Evolutionary conservation across 805 yeast species (phyloP).

Genomic region (Metschnikowia sp.): DNA sequence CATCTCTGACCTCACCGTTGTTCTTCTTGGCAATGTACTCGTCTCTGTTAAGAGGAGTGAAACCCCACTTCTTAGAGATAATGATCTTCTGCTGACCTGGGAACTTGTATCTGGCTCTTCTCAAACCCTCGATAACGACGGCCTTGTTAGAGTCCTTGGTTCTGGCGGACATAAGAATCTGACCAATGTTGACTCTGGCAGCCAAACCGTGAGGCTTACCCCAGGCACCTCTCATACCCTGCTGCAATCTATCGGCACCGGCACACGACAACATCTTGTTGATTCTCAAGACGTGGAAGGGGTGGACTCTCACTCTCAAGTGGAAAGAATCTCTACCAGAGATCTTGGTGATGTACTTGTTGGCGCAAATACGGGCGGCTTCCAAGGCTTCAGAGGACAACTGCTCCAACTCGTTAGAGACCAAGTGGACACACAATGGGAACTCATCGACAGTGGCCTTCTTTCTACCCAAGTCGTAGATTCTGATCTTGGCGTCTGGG

Average conservation of each 20-base stretch:
- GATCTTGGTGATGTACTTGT: conserved; percentile 97
- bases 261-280: conserved; percentile 99
- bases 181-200: conserved; percentile 98
- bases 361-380: conserved; percentile 99
- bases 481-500: conserved; percentile 99
- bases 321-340: conserved; percentile 99
- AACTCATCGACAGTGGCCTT: conserved; percentile 99
- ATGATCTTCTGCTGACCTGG: conserved; percentile 99
- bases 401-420: conserved; percentile 99
- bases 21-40: conserved; percentile 93
- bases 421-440: conserved; percentile 99
- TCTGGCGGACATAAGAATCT: conserved; percentile 96
- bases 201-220: conserved; percentile 99
- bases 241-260: conserved; percentile 99
- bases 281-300: conserved; percentile 99
- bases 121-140: conserved; percentile 96
- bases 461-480: conserved; percentile 99
- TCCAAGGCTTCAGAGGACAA: conserved; percentile 99
- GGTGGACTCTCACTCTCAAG: conserved; percentile 99
- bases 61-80: conserved; percentile 99
- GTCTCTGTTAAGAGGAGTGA: conserved; percentile 98
- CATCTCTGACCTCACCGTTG: conserved; percentile 98
- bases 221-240: conserved; percentile 99
- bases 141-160: conserved; percentile 98
- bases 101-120: conserved; percentile 99